phyloP scores from a whole-genome alignment of 257 asterid species.

The Solanum appendiculatum region DNA sequence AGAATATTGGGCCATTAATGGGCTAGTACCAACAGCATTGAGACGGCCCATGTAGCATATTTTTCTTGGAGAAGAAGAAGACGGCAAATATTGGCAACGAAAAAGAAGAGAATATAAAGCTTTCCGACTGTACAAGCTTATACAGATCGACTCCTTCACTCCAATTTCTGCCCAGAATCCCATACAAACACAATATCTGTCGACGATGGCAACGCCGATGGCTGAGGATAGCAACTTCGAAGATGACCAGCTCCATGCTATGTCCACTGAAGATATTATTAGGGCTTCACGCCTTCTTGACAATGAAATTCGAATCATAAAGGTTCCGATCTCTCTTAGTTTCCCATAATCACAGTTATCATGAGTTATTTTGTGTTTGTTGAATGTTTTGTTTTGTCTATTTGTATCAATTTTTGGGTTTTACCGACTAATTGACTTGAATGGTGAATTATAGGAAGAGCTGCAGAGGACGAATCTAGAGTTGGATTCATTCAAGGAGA shows the following conservation, averaged over 20 bases:
- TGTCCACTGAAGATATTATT: slow-evolving; percentile 72
- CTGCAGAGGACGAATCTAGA: slow-evolving; percentile 73
- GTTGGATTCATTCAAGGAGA: slow-evolving; percentile 67
- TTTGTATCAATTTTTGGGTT: neutral
- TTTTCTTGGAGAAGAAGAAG: neutral
- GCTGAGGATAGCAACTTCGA: slow-evolving; percentile 66
- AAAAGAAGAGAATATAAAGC: neutral
- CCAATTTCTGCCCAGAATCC: neutral
- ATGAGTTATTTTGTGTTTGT: neutral
- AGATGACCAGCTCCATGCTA: slow-evolving; percentile 64
- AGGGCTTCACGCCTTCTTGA: slow-evolving; percentile 93
- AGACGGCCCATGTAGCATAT: neutral
- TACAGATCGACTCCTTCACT: neutral
- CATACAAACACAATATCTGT: neutral
- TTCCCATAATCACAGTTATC: neutral
- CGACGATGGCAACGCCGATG: slow-evolving; percentile 79
- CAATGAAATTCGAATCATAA: slow-evolving; percentile 66
- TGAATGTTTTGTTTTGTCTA: neutral
- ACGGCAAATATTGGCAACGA: neutral
- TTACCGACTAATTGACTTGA: neutral
- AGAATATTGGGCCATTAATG: neutral
- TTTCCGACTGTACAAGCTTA: neutral
- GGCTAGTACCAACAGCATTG: neutral
- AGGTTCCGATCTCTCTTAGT: slow-evolving; percentile 26
- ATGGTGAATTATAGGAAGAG: slow-evolving; percentile 50